Conservation (phyloP, 78 protist species). For the Dictyostelium firmibasis region DNA sequence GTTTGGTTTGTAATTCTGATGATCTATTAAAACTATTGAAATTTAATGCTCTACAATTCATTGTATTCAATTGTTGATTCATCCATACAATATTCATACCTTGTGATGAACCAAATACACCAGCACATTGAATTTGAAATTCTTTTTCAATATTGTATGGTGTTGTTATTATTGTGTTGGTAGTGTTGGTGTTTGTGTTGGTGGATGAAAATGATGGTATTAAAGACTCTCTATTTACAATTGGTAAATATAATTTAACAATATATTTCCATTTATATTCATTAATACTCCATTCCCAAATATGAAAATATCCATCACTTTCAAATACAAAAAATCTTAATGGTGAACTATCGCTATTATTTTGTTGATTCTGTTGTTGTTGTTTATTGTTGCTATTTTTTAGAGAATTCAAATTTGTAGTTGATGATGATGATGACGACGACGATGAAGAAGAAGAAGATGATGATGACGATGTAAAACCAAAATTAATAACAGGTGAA, state of each 20-base stretch:
- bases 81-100: conserved; percentile 18
- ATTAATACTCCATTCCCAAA: conserved; percentile 29
- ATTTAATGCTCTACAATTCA: neutral
- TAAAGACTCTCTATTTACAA: neutral
- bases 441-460: neutral
- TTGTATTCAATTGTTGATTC: neutral
- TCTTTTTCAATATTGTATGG: neutral
- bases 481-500: conserved; percentile 6
- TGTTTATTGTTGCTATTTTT: neutral
- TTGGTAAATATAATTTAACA: conserved; percentile 21
- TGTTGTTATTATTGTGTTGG: too few species aligned
- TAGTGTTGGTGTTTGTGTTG: too few species aligned
- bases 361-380: neutral
- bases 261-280: conserved; percentile 62
- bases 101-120: conserved; percentile 23
- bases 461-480: conserved; percentile 29
- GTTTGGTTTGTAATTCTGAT: neutral
- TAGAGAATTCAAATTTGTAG: neutral
- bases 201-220: too few species aligned
- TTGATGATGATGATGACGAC: neutral
- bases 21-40: neutral
- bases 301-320: conserved; percentile 36
- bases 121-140: neutral
- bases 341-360: neutral
- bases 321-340: conserved; percentile 68